Evolutionary conservation across 495 filamentous ascomycete species (phyloP), one percentile per base, ranked within the genome.

Genomic region (Elasticomyces elasticus): DNA sequence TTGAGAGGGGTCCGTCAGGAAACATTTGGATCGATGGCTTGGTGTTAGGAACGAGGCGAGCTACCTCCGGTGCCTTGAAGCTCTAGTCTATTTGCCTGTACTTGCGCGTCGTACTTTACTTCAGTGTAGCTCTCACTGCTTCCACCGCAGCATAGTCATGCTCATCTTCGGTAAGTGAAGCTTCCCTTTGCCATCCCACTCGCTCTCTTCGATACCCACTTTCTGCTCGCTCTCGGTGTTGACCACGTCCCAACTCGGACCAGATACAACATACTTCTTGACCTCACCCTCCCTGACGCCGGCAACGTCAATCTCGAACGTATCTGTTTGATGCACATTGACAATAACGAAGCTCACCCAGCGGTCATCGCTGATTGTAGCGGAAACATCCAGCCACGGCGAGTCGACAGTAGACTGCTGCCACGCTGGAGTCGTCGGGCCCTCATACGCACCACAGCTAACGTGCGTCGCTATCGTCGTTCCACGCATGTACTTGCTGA

Each of bases 401-500:
- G 40, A 11, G 40, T 43, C 40, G 20, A 11, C 20, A 17, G 40
- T 17, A 43, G 40, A 9, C 20, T 9, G 10, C 40, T 11, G 20
- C 40, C 40, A 43, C 4, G 74, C 74, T 37, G 79, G 69, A 15
- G 88, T 65, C 83, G 83, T 88, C 10, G 20, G 6, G 31, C 63
- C 66, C 10, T 85, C 84, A 37, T 76, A 67, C 5, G 83, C 88
- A 41, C 70, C 70, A 56, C 72, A 72, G 12, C 73, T 69, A 12
- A 87, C 74, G 68, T 88, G 79, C 25, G 76, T 66, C 9, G 73
- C 75, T 12, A 90, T 63, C 0, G 80, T 83, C 64, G 75, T 74
- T 5, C 85, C 86, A 24, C 83, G 78, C 86, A 89, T 89, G 60
- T 82, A 88, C 56, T 74, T 74, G 59, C 77, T 79, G 60, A 85